phyloP scores from a whole-genome alignment of 2,329 filamentous ascomycete species.

The Colletotrichum echinochloae region DNA sequence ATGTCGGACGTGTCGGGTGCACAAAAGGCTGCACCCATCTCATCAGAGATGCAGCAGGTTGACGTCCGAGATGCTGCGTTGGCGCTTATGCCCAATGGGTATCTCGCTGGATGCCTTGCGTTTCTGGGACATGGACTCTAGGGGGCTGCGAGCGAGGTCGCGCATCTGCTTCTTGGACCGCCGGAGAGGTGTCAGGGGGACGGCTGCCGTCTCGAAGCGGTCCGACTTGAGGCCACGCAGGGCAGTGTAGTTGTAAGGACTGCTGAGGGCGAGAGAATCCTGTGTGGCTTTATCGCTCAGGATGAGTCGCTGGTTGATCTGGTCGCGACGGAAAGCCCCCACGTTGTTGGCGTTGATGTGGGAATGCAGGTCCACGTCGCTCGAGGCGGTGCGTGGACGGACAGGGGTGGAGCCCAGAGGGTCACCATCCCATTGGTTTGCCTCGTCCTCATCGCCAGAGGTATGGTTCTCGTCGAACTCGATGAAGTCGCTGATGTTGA shows the following conservation, averaged over 20 bases:
- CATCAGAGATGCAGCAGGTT: conserved; percentile 59
- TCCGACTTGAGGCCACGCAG: conserved; percentile 74
- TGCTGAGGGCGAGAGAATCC: conserved; percentile 72
- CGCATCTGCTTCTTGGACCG: conserved; percentile 64
- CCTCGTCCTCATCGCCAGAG: conserved; percentile 70
- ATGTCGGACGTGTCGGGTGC: conserved; percentile 34
- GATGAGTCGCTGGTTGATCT: conserved; percentile 71
- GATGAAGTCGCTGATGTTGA: conserved; percentile 80
- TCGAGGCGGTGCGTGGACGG: conserved; percentile 61
- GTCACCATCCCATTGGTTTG: conserved; percentile 60
- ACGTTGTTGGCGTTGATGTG: conserved; percentile 76
- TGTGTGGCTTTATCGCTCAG: conserved; percentile 70
- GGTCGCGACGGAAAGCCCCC: conserved; percentile 80
- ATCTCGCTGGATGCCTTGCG: conserved; percentile 65
- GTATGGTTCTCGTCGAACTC: conserved; percentile 71
- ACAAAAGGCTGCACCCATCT: conserved; percentile 26
- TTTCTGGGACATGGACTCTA: conserved; percentile 63
- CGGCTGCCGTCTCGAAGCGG: conserved; percentile 73
- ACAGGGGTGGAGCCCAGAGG: conserved; percentile 65
- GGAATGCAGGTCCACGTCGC: conserved; percentile 64
- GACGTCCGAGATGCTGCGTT: conserved; percentile 70
- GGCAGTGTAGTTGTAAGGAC: conserved; percentile 70
- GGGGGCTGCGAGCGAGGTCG: conserved; percentile 62
- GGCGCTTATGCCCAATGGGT: conserved; percentile 63
- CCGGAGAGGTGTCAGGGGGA: conserved; percentile 76